Evolutionary conservation across 495 filamentous ascomycete genomes (phyloP).

Genomic region (Trypethelium eluteriae): DNA sequence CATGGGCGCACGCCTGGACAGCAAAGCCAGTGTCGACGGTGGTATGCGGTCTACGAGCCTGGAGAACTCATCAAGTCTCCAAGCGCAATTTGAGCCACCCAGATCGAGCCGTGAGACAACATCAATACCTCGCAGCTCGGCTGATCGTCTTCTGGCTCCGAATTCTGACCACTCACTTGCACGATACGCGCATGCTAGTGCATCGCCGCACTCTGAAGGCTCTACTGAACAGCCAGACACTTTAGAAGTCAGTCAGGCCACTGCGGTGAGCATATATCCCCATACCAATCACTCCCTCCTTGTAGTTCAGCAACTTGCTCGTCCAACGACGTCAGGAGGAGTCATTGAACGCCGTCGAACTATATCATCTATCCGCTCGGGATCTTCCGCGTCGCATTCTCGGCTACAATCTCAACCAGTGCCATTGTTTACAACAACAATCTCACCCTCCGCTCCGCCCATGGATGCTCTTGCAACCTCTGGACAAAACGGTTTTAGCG

Average conservation of each 20-base stretch:
- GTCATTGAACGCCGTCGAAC: neutral
- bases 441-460: neutral
- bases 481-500: neutral
- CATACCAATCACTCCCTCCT: slow-evolving; percentile 81
- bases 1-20: neutral
- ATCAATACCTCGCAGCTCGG: slow-evolving; percentile 1
- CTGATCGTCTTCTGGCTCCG: slow-evolving; percentile 4
- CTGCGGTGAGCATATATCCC: slow-evolving; percentile 71
- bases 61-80: neutral
- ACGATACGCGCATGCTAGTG: slow-evolving; percentile 46
- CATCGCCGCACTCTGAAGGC: slow-evolving; percentile 46
- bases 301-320: slow-evolving; percentile 56
- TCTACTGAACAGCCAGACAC: slow-evolving; percentile 51
- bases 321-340: slow-evolving; percentile 21
- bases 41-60: slow-evolving; percentile 3
- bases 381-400: neutral
- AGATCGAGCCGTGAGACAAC: slow-evolving; percentile 16
- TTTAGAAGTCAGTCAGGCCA: slow-evolving; percentile 66
- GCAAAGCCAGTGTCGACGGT: neutral
- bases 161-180: slow-evolving; percentile 20
- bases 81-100: slow-evolving; percentile 6
- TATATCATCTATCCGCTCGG: slow-evolving; percentile 11
- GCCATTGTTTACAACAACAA: neutral
- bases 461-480: neutral
- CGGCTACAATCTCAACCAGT: neutral